Conservation (phyloP, 176 grass and related monocot genomes). For the Guadua angustifolia region DNA sequence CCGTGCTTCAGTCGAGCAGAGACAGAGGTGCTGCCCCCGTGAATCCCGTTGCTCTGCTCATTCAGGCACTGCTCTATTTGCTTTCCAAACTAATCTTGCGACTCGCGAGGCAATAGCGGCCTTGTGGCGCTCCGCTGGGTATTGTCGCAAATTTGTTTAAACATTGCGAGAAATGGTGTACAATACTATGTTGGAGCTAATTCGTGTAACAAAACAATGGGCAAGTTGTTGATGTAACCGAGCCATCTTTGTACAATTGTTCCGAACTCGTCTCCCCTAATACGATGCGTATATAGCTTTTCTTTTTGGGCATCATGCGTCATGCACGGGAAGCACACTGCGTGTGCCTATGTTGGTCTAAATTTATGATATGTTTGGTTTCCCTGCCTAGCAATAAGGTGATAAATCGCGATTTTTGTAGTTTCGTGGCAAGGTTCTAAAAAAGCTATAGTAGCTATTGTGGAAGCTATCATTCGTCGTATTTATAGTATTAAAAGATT, state of each 20-base stretch:
- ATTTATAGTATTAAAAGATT: too few species aligned
- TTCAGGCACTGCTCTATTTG: conserved; percentile 22
- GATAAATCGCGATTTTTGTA: too few species aligned
- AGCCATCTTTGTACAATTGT: not conserved
- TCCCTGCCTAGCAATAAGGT: too few species aligned
- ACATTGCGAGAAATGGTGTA: not conserved
- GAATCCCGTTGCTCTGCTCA: not conserved
- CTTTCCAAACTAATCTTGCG: conserved; percentile 35
- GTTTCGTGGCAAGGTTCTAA: too few species aligned
- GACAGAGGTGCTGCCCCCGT: not conserved
- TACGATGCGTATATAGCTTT: too few species aligned
- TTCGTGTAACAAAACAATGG: conserved; percentile 14
- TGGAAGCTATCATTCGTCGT: too few species aligned
- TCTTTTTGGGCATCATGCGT: too few species aligned
- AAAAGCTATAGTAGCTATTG: too few species aligned
- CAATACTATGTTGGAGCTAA: not conserved
- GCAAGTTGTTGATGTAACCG: not conserved
- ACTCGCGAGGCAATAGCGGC: conserved; percentile 23
- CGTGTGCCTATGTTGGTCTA: too few species aligned
- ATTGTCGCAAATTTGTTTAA: conserved; percentile 16
- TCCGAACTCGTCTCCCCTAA: too few species aligned
- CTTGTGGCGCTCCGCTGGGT: conserved; percentile 3
- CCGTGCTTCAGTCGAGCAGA: conserved; percentile 7
- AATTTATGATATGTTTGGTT: too few species aligned
- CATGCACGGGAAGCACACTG: too few species aligned